These are phyloP conservation scores for Verticillium klebahnii DNA, from an alignment of 2,329 filamentous ascomycete species.

Conservation along the genomic window DNA sequence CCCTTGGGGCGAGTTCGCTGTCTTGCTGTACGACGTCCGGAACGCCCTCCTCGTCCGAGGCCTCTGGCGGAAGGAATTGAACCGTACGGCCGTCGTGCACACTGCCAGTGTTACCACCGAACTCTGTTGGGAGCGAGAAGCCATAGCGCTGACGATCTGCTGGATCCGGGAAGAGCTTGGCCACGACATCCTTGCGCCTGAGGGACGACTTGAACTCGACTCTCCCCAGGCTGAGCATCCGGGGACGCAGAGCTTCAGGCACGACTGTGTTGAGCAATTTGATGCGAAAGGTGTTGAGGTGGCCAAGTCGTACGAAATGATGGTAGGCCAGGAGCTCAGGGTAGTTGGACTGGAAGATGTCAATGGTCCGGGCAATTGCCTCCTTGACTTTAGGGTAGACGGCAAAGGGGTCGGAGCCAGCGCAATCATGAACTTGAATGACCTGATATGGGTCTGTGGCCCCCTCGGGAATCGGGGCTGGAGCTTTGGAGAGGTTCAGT, in stretches of 20 bases:
- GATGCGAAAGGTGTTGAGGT: not conserved
- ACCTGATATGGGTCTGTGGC: conserved; percentile 83
- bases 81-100: not conserved
- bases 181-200: not conserved
- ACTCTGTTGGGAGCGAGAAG: not conserved
- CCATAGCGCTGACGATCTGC: not conserved
- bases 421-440: conserved; percentile 91
- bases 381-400: conserved; percentile 69
- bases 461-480: conserved; percentile 65
- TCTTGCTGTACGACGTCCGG: too few relatives aligned
- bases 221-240: not conserved
- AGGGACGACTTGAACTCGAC: not conserved
- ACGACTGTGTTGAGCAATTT: not conserved
- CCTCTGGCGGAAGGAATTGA: not conserved
- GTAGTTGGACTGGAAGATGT: not conserved
- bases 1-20: too few relatives aligned
- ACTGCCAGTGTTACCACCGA: not conserved
- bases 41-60: too few relatives aligned
- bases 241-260: not conserved
- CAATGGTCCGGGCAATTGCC: not conserved
- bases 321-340: not conserved
- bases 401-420: conserved; percentile 79
- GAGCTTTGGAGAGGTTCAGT: conserved; percentile 66
- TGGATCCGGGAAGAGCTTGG: not conserved
- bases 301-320: not conserved